phyloP scores from a whole-genome alignment of 768 basidiomycete genomes.

The Russula abietina region DNA sequence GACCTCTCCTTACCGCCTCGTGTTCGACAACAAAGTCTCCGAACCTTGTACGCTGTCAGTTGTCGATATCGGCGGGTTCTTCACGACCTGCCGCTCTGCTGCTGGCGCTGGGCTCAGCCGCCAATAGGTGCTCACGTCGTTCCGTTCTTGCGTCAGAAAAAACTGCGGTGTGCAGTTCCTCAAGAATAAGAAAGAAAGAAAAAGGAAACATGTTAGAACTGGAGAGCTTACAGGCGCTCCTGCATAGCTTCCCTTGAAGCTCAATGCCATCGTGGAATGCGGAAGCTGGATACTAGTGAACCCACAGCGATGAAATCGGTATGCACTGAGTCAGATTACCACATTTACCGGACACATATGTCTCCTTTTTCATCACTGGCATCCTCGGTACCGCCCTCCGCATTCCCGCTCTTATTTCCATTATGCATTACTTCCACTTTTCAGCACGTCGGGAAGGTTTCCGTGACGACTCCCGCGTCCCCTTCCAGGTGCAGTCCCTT shows the following conservation, averaged over 20 bases:
- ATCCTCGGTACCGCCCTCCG: too few species aligned
- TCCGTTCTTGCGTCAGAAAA: constrained; percentile 16
- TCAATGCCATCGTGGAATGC: constrained; percentile 13
- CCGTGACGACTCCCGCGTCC: too few species aligned
- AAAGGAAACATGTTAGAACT: not conserved
- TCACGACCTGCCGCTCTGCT: constrained; percentile 20
- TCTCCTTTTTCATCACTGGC: too few species aligned
- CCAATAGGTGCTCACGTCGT: constrained; percentile 20
- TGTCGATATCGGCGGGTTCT: constrained; percentile 17
- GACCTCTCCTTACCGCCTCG: too few species aligned
- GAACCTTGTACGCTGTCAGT: not conserved
- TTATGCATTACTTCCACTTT: too few species aligned
- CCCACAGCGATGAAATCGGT: not conserved
- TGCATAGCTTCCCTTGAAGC: constrained; percentile 12
- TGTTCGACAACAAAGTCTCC: too few species aligned
- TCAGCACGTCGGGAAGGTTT: too few species aligned
- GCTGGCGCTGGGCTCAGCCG: constrained; percentile 11
- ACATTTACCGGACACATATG: too few species aligned
- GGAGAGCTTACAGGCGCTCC: constrained; percentile 17
- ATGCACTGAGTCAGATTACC: not conserved
- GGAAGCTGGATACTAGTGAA: constrained; percentile 23
- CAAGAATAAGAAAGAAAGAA: not conserved
- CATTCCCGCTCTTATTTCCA: too few species aligned
- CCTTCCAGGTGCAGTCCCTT: too few species aligned
- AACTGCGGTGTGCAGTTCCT: constrained; percentile 3